Base-by-base conservation (phyloP, 2,329 filamentous ascomycete species). In the Sporothrix sp. region DNA sequence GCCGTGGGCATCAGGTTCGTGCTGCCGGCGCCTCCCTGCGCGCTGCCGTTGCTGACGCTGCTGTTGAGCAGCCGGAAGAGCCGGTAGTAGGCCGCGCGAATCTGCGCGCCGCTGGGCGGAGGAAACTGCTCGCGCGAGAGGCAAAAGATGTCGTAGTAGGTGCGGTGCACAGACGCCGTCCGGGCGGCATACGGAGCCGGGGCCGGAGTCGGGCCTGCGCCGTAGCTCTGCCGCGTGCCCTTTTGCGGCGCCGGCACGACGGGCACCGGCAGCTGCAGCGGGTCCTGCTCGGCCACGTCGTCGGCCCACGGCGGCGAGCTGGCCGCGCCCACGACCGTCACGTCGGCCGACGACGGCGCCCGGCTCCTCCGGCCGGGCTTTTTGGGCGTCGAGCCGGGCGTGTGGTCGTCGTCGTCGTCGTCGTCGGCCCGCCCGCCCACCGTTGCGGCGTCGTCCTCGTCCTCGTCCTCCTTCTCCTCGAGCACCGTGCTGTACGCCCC, bases 71-170 rank as follows among this genome's bases (percentile, higher is more conserved):
- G 62, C 40, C 67, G 63, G 38, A 70, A 67, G 14, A 73, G 63
- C 7, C 71, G 67, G 49, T 65, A 67, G 55, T 74, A 75, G 11
- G 72, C 70, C 9, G 59, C 60, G 23, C 68, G 65, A 47, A 76
- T 66, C 51, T 69, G 63, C 11, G 65, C 61, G 32, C 60, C 54
- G 8, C 62, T 59, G 48, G 65, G 55, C 2, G 58, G 54, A 4
- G 61, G 57, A 7, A 65, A 61, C 35, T 46, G 49, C 33, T 50
- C 47, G 20, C 62, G 64, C 1, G 70, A 62, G 27, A 75, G 61
- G 39, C 71, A 71, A 11, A 75, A 59, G 20, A 73, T 55, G 50
- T 75, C 71, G 55, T 74, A 73, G 55, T 65, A 67, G 54, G 70
- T 65, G 25, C 62, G 60, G 25, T 62, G 45, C n/a, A 57, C 37